Conservation (phyloP, 306 rosid species). For the Trifolium repens region DNA sequence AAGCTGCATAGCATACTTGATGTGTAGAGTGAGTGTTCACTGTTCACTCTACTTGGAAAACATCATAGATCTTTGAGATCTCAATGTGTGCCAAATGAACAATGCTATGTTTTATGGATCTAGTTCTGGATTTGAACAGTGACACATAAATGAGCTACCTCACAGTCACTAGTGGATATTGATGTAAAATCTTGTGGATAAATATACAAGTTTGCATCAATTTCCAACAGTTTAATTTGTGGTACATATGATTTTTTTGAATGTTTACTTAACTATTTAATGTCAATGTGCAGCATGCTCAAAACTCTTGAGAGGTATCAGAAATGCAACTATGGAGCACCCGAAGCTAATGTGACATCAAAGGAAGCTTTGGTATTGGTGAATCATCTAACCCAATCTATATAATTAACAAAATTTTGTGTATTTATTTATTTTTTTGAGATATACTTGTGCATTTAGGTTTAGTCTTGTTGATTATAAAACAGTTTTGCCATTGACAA, state of each 20-base stretch:
- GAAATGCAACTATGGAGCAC: constrained; percentile 96
- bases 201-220: background rate
- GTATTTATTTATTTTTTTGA: no score
- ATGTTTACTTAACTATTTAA: no score
- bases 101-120: background rate
- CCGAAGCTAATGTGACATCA: constrained; percentile 85
- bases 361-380: constrained; percentile 78
- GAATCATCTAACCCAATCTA: no score
- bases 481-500: background rate
- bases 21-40: background rate
- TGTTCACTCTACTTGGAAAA: background rate
- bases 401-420: no score
- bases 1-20: background rate
- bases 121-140: constrained; percentile 30
- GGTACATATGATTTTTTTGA: no score
- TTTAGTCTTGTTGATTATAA: background rate
- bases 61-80: constrained; percentile 18
- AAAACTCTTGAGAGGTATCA: constrained; percentile 99
- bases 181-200: background rate
- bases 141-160: background rate
- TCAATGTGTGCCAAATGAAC: background rate
- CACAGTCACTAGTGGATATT: background rate
- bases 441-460: background rate
- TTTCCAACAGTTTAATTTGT: constrained; percentile 1
- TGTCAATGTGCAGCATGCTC: constrained; percentile 70